Conservation (phyloP, 2,329 filamentous ascomycete species). For the Fusarium sp. region DNA sequence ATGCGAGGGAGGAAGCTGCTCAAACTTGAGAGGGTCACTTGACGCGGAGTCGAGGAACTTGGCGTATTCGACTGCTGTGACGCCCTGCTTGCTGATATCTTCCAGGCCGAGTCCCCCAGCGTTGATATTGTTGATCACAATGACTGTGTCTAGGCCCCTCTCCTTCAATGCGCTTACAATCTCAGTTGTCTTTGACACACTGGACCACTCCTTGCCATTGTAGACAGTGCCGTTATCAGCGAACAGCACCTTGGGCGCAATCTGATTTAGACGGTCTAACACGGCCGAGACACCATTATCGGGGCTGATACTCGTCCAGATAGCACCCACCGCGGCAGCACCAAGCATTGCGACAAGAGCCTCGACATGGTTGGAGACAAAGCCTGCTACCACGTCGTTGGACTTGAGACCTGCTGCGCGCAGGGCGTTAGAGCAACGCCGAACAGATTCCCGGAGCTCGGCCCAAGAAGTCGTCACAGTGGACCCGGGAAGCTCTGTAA, state of each 20-base stretch:
- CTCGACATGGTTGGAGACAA: conserved; percentile 91
- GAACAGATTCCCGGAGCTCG: conserved; percentile 83
- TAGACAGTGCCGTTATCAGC: conserved; percentile 91
- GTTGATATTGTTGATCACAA: conserved; percentile 80
- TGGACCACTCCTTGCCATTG: conserved; percentile 91
- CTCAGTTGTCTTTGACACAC: conserved; percentile 83
- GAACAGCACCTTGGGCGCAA: conserved; percentile 86
- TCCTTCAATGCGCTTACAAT: conserved; percentile 76
- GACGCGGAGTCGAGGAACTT: conserved; percentile 61
- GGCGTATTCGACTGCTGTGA: conserved; percentile 62
- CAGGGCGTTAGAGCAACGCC: conserved; percentile 80
- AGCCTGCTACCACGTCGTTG: conserved; percentile 76
- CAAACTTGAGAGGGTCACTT: conserved; percentile 73
- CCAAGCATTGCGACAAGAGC: conserved; percentile 91
- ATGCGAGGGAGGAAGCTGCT: conserved; percentile 86
- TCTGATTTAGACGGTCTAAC: conserved; percentile 88
- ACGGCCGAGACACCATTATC: conserved; percentile 95
- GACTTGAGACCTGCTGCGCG: conserved; percentile 73
- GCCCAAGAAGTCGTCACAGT: conserved; percentile 77
- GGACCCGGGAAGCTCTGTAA: conserved; percentile 80
- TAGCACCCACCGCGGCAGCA: conserved; percentile 84
- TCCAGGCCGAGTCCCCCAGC: conserved; percentile 60
- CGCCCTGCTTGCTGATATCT: conserved; percentile 57
- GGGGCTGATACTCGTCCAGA: conserved; percentile 95
- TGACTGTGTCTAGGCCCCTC: conserved; percentile 76